Evolutionary conservation across 805 yeast species (phyloP).

Genomic region (Lachancea sp.): DNA sequence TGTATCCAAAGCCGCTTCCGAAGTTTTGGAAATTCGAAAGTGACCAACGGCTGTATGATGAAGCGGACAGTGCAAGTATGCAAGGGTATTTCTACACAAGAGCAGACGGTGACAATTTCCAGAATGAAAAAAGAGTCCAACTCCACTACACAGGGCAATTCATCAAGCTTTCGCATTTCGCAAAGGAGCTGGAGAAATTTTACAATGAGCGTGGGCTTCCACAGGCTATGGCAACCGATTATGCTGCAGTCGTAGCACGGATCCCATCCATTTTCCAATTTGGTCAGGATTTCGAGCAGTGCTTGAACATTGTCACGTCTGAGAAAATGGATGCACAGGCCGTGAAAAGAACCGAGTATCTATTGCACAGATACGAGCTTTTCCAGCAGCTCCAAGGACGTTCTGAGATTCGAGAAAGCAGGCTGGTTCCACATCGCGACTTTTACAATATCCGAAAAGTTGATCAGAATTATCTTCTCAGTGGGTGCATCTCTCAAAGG

Average conservation of each 20-base stretch:
- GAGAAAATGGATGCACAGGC: slow-evolving; percentile 18
- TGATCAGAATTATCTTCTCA: slow-evolving; percentile 39
- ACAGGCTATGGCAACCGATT: background rate
- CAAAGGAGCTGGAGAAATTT: slow-evolving; percentile 10
- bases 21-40: slow-evolving; percentile 38
- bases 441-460: slow-evolving; percentile 95
- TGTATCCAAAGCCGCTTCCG: slow-evolving; percentile 70
- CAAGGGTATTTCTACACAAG: slow-evolving; percentile 2
- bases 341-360: slow-evolving; percentile 27
- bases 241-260: background rate
- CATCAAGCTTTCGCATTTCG: slow-evolving; percentile 30
- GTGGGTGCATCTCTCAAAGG: slow-evolving; percentile 27
- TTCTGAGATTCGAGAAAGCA: slow-evolving; percentile 33
- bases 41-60: slow-evolving; percentile 20
- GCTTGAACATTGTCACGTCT: slow-evolving; percentile 19
- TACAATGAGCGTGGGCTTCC: background rate
- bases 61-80: background rate
- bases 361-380: slow-evolving; percentile 33
- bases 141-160: slow-evolving; percentile 35
- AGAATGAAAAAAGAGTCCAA: slow-evolving; percentile 1
- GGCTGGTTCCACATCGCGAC: slow-evolving; percentile 41
- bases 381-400: slow-evolving; percentile 32
- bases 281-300: slow-evolving; percentile 26
- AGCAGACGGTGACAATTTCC: slow-evolving; percentile 1
- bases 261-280: slow-evolving; percentile 13